These are phyloP conservation scores for Lycium barbarum DNA, from an alignment of 257 asterid species.

Conservation along the genomic window DNA sequence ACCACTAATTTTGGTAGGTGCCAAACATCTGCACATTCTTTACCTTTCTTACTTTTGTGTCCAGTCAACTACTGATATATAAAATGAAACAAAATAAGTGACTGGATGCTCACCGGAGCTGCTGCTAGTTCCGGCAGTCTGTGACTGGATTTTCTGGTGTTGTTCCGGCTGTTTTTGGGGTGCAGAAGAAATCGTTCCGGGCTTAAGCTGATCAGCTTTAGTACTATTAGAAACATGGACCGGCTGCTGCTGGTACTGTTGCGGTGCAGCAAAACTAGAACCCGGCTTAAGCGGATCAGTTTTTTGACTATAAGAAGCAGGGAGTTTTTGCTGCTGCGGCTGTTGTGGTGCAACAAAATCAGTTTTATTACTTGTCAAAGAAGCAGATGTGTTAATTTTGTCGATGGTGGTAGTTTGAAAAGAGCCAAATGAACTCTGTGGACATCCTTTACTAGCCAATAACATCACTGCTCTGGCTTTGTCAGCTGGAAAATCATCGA, in stretches of 20 bases:
- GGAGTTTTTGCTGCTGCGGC: background rate
- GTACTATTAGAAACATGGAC: background rate
- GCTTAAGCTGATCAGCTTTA: slow-evolving; percentile 9
- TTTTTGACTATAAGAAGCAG: background rate
- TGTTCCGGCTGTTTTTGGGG: slow-evolving; percentile 35
- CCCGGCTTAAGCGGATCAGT: background rate
- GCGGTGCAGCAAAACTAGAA: background rate
- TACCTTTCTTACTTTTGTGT: background rate
- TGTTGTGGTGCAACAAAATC: slow-evolving; percentile 22
- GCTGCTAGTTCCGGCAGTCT: background rate
- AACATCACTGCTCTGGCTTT: slow-evolving; percentile 58
- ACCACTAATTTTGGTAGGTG: background rate
- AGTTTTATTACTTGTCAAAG: slow-evolving; percentile 17
- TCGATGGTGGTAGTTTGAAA: slow-evolving; percentile 34
- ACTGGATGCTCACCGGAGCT: slow-evolving; percentile 14
- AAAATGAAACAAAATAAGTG: background rate
- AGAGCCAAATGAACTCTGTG: slow-evolving; percentile 42
- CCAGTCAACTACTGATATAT: background rate
- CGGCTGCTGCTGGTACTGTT: background rate
- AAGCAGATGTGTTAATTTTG: slow-evolving; percentile 6
- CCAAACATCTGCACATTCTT: background rate
- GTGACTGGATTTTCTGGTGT: slow-evolving; percentile 37
- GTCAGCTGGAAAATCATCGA: slow-evolving; percentile 61
- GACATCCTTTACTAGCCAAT: slow-evolving; percentile 57
- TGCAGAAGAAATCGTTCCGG: background rate